These are phyloP conservation scores for Prunus campanulata DNA, from an alignment of 306 rosid species.

Conservation along the genomic window DNA sequence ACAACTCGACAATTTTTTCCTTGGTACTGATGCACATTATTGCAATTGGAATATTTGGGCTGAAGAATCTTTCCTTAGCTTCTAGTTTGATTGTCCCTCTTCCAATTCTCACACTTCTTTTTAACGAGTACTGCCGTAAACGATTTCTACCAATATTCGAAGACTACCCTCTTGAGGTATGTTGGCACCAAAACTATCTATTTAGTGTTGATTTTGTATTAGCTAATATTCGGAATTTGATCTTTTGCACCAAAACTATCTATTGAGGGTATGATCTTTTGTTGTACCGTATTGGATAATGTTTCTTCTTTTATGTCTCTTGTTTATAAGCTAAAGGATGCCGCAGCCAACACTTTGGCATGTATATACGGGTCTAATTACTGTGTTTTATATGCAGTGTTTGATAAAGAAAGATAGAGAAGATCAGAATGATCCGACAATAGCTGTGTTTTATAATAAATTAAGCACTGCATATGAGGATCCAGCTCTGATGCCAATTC, in stretches of 20 bases:
- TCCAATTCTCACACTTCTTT: constrained; percentile 74
- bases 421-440: constrained; percentile 45
- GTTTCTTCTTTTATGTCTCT: background rate
- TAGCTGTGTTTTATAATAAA: constrained; percentile 51
- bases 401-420: constrained; percentile 70
- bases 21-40: constrained; percentile 78
- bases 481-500: constrained; percentile 53
- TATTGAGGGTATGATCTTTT: background rate
- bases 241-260: no score
- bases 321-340: background rate
- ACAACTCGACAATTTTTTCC: constrained; percentile 63
- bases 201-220: background rate
- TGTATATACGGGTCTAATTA: background rate
- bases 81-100: constrained; percentile 65
- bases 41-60: constrained; percentile 75
- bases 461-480: constrained; percentile 55
- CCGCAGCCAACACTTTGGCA: background rate
- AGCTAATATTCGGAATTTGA: background rate
- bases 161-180: constrained; percentile 65
- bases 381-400: constrained; percentile 48
- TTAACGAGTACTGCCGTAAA: constrained; percentile 67
- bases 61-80: constrained; percentile 66
- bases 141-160: constrained; percentile 64
- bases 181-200: background rate
- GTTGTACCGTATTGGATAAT: background rate